Conservation (phyloP, 2,329 filamentous ascomycete genomes). For the Aspergillus fijiensis region DNA sequence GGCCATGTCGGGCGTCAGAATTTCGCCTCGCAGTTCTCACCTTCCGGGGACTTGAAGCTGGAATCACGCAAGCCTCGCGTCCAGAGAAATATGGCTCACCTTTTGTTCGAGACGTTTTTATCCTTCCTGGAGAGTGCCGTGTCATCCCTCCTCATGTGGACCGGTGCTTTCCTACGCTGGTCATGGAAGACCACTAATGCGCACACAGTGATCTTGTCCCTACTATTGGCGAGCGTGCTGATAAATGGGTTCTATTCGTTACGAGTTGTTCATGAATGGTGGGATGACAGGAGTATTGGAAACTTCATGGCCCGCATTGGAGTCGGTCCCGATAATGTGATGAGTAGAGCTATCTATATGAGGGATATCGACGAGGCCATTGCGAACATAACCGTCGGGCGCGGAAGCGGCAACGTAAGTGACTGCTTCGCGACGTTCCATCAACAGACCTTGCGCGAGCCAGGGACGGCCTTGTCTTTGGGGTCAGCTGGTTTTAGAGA, state of each 20-base stretch:
- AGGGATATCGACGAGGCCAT: slow-evolving; percentile 72
- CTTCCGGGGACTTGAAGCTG: slow-evolving; percentile 33
- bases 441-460: slow-evolving; percentile 39
- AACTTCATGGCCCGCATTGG: slow-evolving; percentile 81
- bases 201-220: slow-evolving; percentile 68
- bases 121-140: slow-evolving; percentile 73
- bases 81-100: slow-evolving; percentile 61
- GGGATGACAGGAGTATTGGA: slow-evolving; percentile 75
- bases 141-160: slow-evolving; percentile 74
- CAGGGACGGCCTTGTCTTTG: slow-evolving; percentile 32
- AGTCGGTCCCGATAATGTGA: slow-evolving; percentile 72
- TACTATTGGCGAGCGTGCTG: slow-evolving; percentile 68
- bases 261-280: slow-evolving; percentile 74
- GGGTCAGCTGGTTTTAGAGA: slow-evolving; percentile 29
- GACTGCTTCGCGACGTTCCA: slow-evolving; percentile 48
- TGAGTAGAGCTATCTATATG: slow-evolving; percentile 84
- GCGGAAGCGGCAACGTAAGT: slow-evolving; percentile 29
- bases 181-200: slow-evolving; percentile 68
- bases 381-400: slow-evolving; percentile 35
- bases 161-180: slow-evolving; percentile 64
- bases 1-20: slow-evolving; percentile 48
- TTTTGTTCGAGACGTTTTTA: slow-evolving; percentile 70
- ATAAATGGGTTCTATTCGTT: slow-evolving; percentile 75
- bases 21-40: slow-evolving; percentile 41
- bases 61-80: slow-evolving; percentile 58